Conservation (phyloP, 2,329 filamentous ascomycete species). For the Pezicula neosporulosa region DNA sequence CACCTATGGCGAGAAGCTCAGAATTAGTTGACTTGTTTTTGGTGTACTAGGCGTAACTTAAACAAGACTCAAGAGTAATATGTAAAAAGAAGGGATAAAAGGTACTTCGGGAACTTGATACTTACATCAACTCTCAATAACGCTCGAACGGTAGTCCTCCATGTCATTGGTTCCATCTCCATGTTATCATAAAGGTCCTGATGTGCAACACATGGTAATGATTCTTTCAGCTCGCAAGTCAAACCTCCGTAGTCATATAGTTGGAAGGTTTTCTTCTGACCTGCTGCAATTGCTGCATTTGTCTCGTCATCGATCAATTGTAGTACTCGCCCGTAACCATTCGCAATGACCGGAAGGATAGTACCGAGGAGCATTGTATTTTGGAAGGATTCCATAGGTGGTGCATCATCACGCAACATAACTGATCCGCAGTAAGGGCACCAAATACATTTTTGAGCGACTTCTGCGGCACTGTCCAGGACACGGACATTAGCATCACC, state of each 20-base stretch:
- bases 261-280: constrained; percentile 28
- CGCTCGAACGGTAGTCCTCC: constrained; percentile 50
- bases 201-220: constrained; percentile 11
- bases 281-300: constrained; percentile 37
- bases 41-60: no score
- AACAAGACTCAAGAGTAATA: no score
- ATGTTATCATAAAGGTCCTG: constrained; percentile 11
- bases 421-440: constrained; percentile 47
- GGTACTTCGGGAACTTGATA: no score
- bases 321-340: constrained; percentile 54
- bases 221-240: constrained; percentile 10
- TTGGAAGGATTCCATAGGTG: constrained; percentile 49
- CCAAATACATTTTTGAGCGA: constrained; percentile 43
- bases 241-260: constrained; percentile 26
- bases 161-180: constrained; percentile 48
- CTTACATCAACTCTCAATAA: constrained; percentile 48
- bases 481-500: no score
- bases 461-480: constrained; percentile 13
- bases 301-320: constrained; percentile 51
- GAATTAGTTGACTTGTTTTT: no score
- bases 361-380: constrained; percentile 57
- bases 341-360: constrained; percentile 53
- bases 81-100: no score
- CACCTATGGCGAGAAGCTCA: constrained; percentile 21
- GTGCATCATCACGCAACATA: constrained; percentile 31